A percentile compares a stretch with the other conserved stretches of the same genome.
Conservation (phyloP, 345 rosid genomes). For the Gossypium rotundifolium region DNA sequence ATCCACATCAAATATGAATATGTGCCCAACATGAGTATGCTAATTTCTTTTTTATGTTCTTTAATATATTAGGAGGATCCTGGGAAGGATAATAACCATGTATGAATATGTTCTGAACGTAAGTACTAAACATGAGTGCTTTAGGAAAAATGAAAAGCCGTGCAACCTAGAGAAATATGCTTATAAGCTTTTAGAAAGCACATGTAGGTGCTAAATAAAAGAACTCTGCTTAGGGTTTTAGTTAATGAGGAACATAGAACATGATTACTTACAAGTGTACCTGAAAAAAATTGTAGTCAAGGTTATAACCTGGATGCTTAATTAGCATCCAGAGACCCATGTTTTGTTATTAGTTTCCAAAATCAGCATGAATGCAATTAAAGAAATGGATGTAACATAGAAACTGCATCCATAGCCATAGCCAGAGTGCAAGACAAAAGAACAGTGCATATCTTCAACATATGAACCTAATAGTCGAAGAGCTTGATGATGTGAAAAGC, state of each 20-base stretch:
- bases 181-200: neutral
- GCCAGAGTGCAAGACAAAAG: neutral
- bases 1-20: too few relatives aligned
- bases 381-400: neutral
- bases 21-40: too few relatives aligned
- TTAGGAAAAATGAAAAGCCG: neutral
- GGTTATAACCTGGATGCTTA: neutral
- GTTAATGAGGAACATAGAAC: neutral
- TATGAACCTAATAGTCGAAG: neutral
- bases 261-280: neutral
- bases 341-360: neutral
- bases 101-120: too few relatives aligned
- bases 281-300: neutral
- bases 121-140: neutral
- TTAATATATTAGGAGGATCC: too few relatives aligned
- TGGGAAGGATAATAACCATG: too few relatives aligned
- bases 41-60: too few relatives aligned
- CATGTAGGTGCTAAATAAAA: neutral
- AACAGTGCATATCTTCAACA: neutral
- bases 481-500: neutral
- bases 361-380: neutral
- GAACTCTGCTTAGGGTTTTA: neutral
- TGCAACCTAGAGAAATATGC: neutral
- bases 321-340: neutral
- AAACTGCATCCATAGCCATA: neutral